Percentiles rank a stretch among this genome's conserved stretches.
Conservation (phyloP, 768 basidiomycete genomes). For the Leccinum uliginosum region DNA sequence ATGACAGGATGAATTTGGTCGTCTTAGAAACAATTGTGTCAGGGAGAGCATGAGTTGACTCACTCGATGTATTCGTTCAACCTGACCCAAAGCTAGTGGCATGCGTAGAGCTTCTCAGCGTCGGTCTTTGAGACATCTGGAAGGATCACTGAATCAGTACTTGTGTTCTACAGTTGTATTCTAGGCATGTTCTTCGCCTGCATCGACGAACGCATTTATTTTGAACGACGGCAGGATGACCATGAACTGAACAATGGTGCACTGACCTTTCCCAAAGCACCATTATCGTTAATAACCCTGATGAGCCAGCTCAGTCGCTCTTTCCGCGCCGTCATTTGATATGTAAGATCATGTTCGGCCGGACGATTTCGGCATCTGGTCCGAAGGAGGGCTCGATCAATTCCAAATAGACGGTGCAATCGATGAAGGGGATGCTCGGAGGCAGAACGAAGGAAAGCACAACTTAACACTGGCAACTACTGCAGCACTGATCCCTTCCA, state of each 20-base stretch:
- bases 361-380: slow-evolving; percentile 62
- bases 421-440: neutral
- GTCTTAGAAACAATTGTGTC: neutral
- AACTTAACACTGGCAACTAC: slow-evolving; percentile 68
- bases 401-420: neutral
- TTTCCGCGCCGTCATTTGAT: slow-evolving; percentile 72
- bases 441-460: neutral
- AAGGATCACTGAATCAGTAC: slow-evolving; percentile 6
- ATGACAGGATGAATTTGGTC: slow-evolving; percentile 49
- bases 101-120: slow-evolving; percentile 83
- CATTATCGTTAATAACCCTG: slow-evolving; percentile 84
- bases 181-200: neutral
- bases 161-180: neutral
- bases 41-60: slow-evolving; percentile 19
- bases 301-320: slow-evolving; percentile 80
- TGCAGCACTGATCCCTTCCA: slow-evolving; percentile 67
- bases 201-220: neutral
- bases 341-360: slow-evolving; percentile 72
- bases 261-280: slow-evolving; percentile 66
- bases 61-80: slow-evolving; percentile 67
- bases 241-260: neutral
- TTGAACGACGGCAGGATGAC: neutral
- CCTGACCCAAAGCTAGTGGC: slow-evolving; percentile 72
- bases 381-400: neutral
- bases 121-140: slow-evolving; percentile 83